These are phyloP conservation scores for Penicillium macrosclerotiorum DNA, from an alignment of 495 filamentous ascomycete genomes.

Conservation along the genomic window DNA sequence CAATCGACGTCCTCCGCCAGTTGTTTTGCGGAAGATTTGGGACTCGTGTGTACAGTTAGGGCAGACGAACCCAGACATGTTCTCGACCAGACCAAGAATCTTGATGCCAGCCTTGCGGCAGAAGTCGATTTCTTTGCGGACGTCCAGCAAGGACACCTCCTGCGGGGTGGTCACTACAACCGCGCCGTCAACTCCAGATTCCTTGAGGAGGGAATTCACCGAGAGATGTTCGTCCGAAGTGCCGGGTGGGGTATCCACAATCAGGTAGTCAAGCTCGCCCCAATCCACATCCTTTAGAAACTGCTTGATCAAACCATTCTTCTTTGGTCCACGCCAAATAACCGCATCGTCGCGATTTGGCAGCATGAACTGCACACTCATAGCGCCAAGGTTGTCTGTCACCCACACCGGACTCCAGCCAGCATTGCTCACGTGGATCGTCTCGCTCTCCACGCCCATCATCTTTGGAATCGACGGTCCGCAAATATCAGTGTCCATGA, in stretches of 20 bases:
- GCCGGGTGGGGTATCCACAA: conserved; percentile 94
- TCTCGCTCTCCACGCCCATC: conserved; percentile 93
- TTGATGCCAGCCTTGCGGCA: conserved; percentile 90
- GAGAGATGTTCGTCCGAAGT: conserved; percentile 93
- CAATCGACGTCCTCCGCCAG: conserved; percentile 76
- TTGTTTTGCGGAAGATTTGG: conserved; percentile 88
- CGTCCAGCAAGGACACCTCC: conserved; percentile 88
- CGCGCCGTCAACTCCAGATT: conserved; percentile 87
- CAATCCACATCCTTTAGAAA: conserved; percentile 97
- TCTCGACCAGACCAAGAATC: conserved; percentile 89
- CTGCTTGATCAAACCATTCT: conserved; percentile 96
- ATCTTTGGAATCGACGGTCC: conserved; percentile 95
- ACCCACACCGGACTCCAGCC: conserved; percentile 97
- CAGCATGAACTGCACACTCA: conserved; percentile 98
- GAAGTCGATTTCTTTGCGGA: conserved; percentile 95
- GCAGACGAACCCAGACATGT: conserved; percentile 97
- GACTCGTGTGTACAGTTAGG: conserved; percentile 77
- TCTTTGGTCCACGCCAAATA: conserved; percentile 97
- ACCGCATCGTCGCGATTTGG: conserved; percentile 89
- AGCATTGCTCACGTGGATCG: conserved; percentile 76
- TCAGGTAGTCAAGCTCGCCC: conserved; percentile 88
- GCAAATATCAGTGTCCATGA: conserved; percentile 97
- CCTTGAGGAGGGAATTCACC: conserved; percentile 83
- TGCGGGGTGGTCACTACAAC: conserved; percentile 94
- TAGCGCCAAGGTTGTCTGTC: conserved; percentile 83